Base-by-base conservation (phyloP, 163 green algal genomes). In the Volvox carteri region DNA sequence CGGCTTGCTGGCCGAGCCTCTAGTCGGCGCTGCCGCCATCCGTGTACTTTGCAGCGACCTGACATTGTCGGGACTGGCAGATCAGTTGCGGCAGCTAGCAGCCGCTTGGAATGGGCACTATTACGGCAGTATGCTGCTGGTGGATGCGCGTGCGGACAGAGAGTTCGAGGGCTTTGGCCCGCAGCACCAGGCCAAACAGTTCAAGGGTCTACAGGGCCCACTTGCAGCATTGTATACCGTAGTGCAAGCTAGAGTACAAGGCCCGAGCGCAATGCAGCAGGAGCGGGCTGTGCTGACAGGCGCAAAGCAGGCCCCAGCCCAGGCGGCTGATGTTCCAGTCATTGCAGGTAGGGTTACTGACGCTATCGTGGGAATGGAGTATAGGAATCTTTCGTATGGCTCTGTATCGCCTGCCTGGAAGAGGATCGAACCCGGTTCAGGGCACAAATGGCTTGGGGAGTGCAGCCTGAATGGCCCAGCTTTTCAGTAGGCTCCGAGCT, bases 101-200 rank as follows among this genome's bases (percentile, higher is more conserved):
- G 21, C 9, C 1, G 37, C 16, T 23, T 44, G 62, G 28, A 68
- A 30, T 4, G 28, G 12, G 23, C 46, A 18, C 18, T 33, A 18
- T 5, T 33, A 21, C 65, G 48, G 21, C 11, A 46, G 67, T 3
- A 7, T 81, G 37, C 35, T 33, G 46, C 35, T 75, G 35, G 68
- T 88, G n/a, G 48, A 67, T 39, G 23, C 1, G 1, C 33, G 42
- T 0, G 50, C 68, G 1, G 25, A 74, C 48, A 67, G 67, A 30
- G 68, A 73, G 23, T 88, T 73, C 25, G 50, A 74, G 83, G 83
- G 83, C 9, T 85, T 85, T 62, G 35, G 48, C 4, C 42, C 5
- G 39, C 67, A n/a, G 42, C 28, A 28, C 30, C 62, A 50, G 42
- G 78, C 42, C 6, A 78, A 52, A 62, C 62, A 58, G 80, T 58